A percentile compares a stretch with the other conserved stretches of the same genome.
Conservation (phyloP, 768 basidiomycete genomes). For the Lentinula raphanica region DNA sequence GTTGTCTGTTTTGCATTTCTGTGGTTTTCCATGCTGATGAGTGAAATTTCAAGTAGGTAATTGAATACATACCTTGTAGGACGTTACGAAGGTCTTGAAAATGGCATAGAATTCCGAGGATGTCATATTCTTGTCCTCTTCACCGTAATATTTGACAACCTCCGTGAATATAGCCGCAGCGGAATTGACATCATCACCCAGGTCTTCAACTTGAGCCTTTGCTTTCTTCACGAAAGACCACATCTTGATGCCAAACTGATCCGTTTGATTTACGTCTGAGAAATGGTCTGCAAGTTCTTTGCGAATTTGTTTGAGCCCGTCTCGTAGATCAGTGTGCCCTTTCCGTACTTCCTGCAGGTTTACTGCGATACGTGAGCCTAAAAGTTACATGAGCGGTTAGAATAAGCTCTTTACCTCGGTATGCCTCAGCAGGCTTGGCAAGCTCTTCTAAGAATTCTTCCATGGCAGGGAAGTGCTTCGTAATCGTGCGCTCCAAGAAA, state of each 20-base stretch:
- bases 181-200: slow-evolving; percentile 81
- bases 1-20: slow-evolving; percentile 91
- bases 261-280: slow-evolving; percentile 60
- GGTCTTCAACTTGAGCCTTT: slow-evolving; percentile 67
- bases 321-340: slow-evolving; percentile 63
- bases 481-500: slow-evolving; percentile 86
- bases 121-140: slow-evolving; percentile 82
- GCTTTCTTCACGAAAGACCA: slow-evolving; percentile 83
- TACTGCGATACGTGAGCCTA: slow-evolving; percentile 37
- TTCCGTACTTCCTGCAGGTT: slow-evolving; percentile 84
- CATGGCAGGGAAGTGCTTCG: slow-evolving; percentile 84
- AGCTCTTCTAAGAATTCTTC: slow-evolving; percentile 87
- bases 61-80: slow-evolving; percentile 62
- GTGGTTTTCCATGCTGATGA: slow-evolving; percentile 1
- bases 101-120: slow-evolving; percentile 93
- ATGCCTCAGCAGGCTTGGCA: slow-evolving; percentile 84
- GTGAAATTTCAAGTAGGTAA: neutral
- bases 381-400: neutral
- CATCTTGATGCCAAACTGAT: slow-evolving; percentile 88
- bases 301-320: slow-evolving; percentile 74
- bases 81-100: slow-evolving; percentile 95
- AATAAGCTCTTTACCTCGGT: slow-evolving; percentile 59
- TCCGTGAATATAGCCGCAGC: slow-evolving; percentile 82
- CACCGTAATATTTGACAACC: slow-evolving; percentile 87
- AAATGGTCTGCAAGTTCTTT: slow-evolving; percentile 80